Percentiles rank a stretch among this genome's conserved stretches.
phyloP scores from a whole-genome alignment of 2,329 filamentous ascomycete species.

The Penicillium occitanis region DNA sequence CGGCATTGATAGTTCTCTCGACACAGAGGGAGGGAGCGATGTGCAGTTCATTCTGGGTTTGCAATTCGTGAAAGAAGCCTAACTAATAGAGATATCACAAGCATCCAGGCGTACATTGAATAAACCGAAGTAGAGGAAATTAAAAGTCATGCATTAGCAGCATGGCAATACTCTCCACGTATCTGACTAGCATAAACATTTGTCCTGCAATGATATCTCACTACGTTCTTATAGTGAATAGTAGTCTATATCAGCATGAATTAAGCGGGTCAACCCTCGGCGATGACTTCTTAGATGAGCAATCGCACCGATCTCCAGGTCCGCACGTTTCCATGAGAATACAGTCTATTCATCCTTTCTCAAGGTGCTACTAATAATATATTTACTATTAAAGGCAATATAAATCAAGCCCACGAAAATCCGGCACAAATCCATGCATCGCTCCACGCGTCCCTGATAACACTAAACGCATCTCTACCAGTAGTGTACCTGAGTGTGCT shows the following conservation, averaged over 20 bases:
- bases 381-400: neutral
- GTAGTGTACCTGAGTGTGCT: neutral
- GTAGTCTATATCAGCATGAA: neutral
- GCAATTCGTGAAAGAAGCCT: neutral
- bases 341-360: neutral
- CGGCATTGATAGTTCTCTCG: neutral
- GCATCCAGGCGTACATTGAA: neutral
- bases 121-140: neutral
- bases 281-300: slow-evolving; percentile 1
- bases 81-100: neutral
- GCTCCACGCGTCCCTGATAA: neutral
- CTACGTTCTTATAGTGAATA: neutral
- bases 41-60: neutral
- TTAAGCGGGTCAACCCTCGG: slow-evolving; percentile 4
- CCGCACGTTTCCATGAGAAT: neutral
- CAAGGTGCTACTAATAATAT: neutral
- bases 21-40: neutral
- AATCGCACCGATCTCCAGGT: neutral
- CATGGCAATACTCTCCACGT: neutral
- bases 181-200: neutral
- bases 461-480: neutral
- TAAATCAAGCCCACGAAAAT: neutral
- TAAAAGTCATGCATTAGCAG: neutral
- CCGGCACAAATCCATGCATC: neutral
- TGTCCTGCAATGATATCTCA: slow-evolving; percentile 1